Base-by-base conservation (phyloP, 2,329 filamentous ascomycete genomes). In the Aureobasidium musti region DNA sequence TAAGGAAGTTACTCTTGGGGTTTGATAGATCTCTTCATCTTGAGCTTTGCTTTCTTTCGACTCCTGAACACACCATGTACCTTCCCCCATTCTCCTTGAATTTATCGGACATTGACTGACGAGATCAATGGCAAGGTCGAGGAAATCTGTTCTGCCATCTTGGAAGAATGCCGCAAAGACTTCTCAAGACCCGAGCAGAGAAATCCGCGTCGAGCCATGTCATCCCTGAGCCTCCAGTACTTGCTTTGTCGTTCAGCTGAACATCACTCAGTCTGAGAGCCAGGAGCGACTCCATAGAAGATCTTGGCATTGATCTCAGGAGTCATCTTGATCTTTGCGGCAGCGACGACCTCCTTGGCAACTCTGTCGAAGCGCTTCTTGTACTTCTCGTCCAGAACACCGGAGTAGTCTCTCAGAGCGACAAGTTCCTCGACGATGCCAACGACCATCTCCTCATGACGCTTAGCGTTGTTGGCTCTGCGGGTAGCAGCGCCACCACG, bases 401-500 rank as follows among this genome's bases (percentile, higher is more conserved):
- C 56, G 3, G 19, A 10, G 39, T 33, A 47, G 19, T 60, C 39
- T 39, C 35, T 47, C 6, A 60, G 41, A 47, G 41, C 39, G 28
- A 35, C 23, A 5, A 60, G 41, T 28, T 60, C 39, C 10, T 60
- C 14, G 11, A 47, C 41, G 17, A 60, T 30, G 4, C 23, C 35
- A 3, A 47, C 11, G 13, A 47, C 56, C 17, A 33, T 45, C 39
- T 60, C 56, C 41, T 47, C 56, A n/a, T 45, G 26, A 1, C 41
- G 39, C 56, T 60, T 60, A 19, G 23, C 41, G 1, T 60, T 60
- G 39, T 60, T 60, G 56, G 41, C 39, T 43, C 35, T 60, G 19
- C 56, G 35, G 41, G 11, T 60, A 6, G n/a, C 41, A 21, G 56
- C 28, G 13, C 56, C 56, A 2, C 41, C 11, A 11, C 28, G 26